Conservation (phyloP, 305 asterid genomes). For the Fraxinus sp. region DNA sequence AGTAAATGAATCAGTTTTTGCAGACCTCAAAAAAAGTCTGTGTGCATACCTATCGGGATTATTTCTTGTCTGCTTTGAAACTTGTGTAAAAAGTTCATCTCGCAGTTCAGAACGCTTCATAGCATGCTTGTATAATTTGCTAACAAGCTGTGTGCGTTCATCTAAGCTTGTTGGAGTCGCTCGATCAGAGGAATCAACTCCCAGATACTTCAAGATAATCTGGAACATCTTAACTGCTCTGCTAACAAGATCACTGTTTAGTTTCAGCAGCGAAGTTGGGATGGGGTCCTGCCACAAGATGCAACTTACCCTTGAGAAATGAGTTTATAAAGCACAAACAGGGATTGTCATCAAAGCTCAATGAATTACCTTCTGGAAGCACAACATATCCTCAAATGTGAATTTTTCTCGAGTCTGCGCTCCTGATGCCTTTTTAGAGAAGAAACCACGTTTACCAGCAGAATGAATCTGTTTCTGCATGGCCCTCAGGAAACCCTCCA, state of each 20-base stretch:
- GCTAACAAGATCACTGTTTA: conserved; percentile 67
- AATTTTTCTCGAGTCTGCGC: conserved; percentile 72
- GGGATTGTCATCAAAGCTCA: conserved; percentile 18
- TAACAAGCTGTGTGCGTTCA: conserved; percentile 75
- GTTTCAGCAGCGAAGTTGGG: conserved; percentile 80
- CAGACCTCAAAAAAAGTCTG: conserved; percentile 7
- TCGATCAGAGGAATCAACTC: conserved; percentile 77
- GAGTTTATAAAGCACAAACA: conserved; percentile 13
- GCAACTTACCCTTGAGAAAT: conserved; percentile 30
- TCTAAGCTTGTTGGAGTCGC: conserved; percentile 53
- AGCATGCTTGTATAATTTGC: conserved; percentile 85
- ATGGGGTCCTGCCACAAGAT: conserved; percentile 71
- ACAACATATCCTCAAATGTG: conserved; percentile 94
- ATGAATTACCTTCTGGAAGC: conserved; percentile 71
- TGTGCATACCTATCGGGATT: conserved; percentile 72
- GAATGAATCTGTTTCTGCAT: conserved; percentile 92
- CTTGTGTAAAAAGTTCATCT: conserved; percentile 88
- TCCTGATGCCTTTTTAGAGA: conserved; percentile 72
- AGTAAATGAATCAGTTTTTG: conserved; percentile 7
- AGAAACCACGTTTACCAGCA: conserved; percentile 84
- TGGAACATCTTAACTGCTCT: conserved; percentile 91
- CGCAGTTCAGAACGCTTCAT: conserved; percentile 91
- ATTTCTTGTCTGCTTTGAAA: conserved; percentile 89
- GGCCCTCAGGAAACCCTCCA: conserved; percentile 88
- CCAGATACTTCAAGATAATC: conserved; percentile 80